A percentile compares a stretch with the other conserved stretches of the same genome.
Conservation (phyloP, 1,284 basidiomycete genomes). For the Microstroma glucosiphilum region DNA sequence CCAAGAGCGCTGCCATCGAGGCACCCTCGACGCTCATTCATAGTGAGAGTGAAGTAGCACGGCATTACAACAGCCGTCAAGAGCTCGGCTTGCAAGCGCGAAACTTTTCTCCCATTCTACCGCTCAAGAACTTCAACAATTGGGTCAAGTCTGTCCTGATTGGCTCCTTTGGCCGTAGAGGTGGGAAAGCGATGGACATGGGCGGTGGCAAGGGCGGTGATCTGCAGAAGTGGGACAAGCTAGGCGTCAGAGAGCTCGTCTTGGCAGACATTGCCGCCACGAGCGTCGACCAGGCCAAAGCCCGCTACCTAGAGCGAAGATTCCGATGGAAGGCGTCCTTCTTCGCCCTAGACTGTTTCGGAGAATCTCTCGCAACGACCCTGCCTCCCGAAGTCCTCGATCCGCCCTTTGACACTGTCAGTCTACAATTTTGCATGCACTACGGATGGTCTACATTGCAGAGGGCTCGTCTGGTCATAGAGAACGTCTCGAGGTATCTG, state of each 20-base stretch:
- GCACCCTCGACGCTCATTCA: not conserved
- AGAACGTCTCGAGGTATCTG: slow-evolving; percentile 77
- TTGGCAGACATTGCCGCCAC: slow-evolving; percentile 84
- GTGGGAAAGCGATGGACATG: slow-evolving; percentile 81
- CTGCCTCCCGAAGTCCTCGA: slow-evolving; percentile 62
- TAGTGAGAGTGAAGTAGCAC: slow-evolving; percentile 9
- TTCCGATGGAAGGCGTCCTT: slow-evolving; percentile 68
- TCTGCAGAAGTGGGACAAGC: slow-evolving; percentile 88
- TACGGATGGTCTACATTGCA: slow-evolving; percentile 87
- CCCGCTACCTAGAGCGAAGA: slow-evolving; percentile 60
- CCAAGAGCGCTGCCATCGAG: not conserved
- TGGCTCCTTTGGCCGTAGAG: slow-evolving; percentile 63
- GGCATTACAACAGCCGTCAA: slow-evolving; percentile 70
- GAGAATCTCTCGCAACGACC: slow-evolving; percentile 63
- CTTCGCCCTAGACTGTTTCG: slow-evolving; percentile 81
- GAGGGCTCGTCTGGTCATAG: slow-evolving; percentile 85
- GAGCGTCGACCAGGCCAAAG: slow-evolving; percentile 80
- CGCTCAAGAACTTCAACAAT: slow-evolving; percentile 95
- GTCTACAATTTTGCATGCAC: slow-evolving; percentile 99
- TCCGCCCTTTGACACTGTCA: slow-evolving; percentile 79
- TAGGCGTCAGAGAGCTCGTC: slow-evolving; percentile 70
- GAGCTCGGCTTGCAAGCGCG: slow-evolving; percentile 81
- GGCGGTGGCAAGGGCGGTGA: slow-evolving; percentile 99
- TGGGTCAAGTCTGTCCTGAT: slow-evolving; percentile 97
- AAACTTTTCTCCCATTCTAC: slow-evolving; percentile 87